phyloP scores from a whole-genome alignment of 1,139 yeast species.

The Lodderomyces margitis region DNA sequence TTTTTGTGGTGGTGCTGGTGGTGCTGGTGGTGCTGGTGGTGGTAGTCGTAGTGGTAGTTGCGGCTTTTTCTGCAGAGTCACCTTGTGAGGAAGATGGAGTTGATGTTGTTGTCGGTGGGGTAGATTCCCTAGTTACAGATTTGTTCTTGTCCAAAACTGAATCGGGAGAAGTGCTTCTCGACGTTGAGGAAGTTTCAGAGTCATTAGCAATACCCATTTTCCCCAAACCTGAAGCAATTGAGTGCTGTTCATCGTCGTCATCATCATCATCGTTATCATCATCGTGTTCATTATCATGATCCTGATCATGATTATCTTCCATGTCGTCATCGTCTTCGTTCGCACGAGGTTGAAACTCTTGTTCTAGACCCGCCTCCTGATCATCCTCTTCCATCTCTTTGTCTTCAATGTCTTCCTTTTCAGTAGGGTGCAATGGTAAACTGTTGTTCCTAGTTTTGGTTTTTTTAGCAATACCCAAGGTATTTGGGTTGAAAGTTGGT shows the following conservation, averaged over 20 bases:
- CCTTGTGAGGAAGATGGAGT: conserved; percentile 15
- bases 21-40: background rate
- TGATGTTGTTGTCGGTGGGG: conserved; percentile 25
- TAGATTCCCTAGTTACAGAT: conserved; percentile 22
- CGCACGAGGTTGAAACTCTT: background rate
- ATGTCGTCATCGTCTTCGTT: conserved; percentile 10
- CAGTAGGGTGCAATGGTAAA: conserved; percentile 8
- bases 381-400: conserved; percentile 7
- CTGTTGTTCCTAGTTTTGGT: conserved; percentile 8
- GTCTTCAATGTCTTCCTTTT: conserved; percentile 4
- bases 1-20: conserved; percentile 6
- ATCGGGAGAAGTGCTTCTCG: conserved; percentile 46
- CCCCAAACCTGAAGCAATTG: conserved; percentile 2
- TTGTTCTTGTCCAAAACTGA: conserved; percentile 23
- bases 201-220: conserved; percentile 4
- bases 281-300: conserved; percentile 7
- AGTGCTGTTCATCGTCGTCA: conserved; percentile 6
- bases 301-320: background rate
- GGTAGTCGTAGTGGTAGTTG: background rate
- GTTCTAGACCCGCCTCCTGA: conserved; percentile 2
- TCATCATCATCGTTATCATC: conserved; percentile 11
- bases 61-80: conserved; percentile 5
- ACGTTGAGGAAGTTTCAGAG: conserved; percentile 30
- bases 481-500: conserved; percentile 47
- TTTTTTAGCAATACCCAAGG: conserved; percentile 23